Evolutionary conservation across 1,284 basidiomycete species (phyloP), one percentile per base, ranked within the genome.

Genomic region (Cutaneotrichosporon spelunceum): DNA sequence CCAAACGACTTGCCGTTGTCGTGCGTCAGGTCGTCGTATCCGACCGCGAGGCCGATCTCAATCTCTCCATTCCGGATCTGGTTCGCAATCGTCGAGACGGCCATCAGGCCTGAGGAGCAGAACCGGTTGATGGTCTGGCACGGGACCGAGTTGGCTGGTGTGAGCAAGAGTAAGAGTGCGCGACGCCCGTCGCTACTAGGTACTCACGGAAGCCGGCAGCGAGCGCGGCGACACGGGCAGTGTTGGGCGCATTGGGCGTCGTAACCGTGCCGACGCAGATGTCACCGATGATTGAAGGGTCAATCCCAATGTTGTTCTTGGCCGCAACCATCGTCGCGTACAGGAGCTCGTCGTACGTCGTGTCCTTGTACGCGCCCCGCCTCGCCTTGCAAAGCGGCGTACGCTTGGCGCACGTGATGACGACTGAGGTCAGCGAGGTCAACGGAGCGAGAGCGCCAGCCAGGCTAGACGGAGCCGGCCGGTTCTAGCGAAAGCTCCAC

Each of bases 61-160:
- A 95, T 94, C 80, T 92, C 87, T 1, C 91, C 91, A 8, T 84
- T 77, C 53, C 81, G 79, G 75, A 99, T 98, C 79, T 91, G 84
- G 77, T 91, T 91, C 53, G 95, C 93, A 69, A 98, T 93, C 42
- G 84, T 36, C 24, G 39, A 30, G 19, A 54, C 45, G 9, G 91
- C 87, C 47, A 89, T 86, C 49, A 99, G 83, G 63, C 94, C 93
- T 29, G 90, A 93, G 1, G 93, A 94, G 81, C 95, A 98, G 78
- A 95, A 93, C 57, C 95, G 84, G 83, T 99, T 98, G 68, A 97
- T 83, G 16, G 93, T 95, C 81, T 90, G 89, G 78, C 97, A 79
- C 21, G 90, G 80, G 2, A 87, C 82, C 4, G 77, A 78, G 52
- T 66, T 58, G 52, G 57, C 58, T 63, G 34, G 1, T 30, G 2